Base-by-base conservation (phyloP, 257 asterid genomes). In the Galeopsis tetrahit region DNA sequence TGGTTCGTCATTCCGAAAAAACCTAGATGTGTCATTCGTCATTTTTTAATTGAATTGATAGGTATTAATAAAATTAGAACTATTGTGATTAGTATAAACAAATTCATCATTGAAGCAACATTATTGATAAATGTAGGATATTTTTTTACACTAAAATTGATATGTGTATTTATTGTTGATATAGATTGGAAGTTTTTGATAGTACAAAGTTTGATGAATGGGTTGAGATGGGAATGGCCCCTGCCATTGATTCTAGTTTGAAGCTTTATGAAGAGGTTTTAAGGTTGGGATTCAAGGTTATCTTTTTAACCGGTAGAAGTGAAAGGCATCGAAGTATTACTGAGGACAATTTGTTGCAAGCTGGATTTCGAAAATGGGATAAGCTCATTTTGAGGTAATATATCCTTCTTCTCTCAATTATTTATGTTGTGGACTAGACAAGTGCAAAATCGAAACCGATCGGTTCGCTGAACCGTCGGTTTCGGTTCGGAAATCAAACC, bases 141-240 rank as follows among this genome's bases (percentile, higher is more conserved):
- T n/a, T n/a, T n/a, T n/a, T n/a, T n/a, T n/a, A n/a, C n/a, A n/a
- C 28, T 21, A 21, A 1, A 21, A 21, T 21, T 74, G 68, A 74
- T 42, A 10, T 61, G 51, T 31, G 21, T 38, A 8, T 43, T 63
- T 35, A 7, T 60, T 44, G 35, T 66, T 55, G 72, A 42, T 64
- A 73, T 77, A 91, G 98, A 75, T 79, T 84, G 91, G 97, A 94
- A 75, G 49, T 85, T 11, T 94, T 91, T 61, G 81, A 89, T 69
- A 76, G 83, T 62, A 64, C 55, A 46, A 78, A 81, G 76, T 94
- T 94, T 61, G 95, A 88, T 76, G 51, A 81, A 61, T 91, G 99
- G 97, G 95, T 87, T 9, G 97, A 88, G 75, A 81, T 77, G 81
- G 99, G 97, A 69, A 73, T 21, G 53, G 93, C 93, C 2, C 88